phyloP scores from a whole-genome alignment of 2,329 filamentous ascomycete genomes.

The Rhinocladiella mackenziei region DNA sequence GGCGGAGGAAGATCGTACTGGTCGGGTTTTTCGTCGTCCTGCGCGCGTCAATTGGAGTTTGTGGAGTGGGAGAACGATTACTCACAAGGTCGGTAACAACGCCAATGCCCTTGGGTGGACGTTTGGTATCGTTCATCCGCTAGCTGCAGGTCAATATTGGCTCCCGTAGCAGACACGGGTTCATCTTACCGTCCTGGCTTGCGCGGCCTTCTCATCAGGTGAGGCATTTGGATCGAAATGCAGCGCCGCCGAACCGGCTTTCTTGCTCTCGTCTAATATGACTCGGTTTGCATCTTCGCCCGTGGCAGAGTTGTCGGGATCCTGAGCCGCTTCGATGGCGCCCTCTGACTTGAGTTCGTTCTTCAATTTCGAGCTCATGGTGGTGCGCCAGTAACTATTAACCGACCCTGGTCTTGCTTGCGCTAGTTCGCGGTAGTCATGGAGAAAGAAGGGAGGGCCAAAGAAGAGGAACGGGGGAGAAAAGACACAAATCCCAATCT shows the following conservation, averaged over 20 bases:
- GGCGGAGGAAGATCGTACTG: conserved; percentile 75
- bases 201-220: conserved; percentile 76
- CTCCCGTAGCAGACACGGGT: neutral
- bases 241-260: conserved; percentile 74
- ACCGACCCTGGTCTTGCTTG: conserved; percentile 11
- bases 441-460: conserved; percentile 9
- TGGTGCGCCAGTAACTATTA: conserved; percentile 7
- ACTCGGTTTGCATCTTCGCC: conserved; percentile 68
- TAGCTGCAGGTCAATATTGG: conserved; percentile 34
- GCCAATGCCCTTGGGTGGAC: conserved; percentile 36
- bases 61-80: conserved; percentile 32
- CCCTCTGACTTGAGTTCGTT: conserved; percentile 76
- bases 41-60: conserved; percentile 11
- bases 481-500: too few species aligned
- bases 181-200: conserved; percentile 62
- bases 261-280: conserved; percentile 71
- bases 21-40: conserved; percentile 64
- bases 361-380: conserved; percentile 22
- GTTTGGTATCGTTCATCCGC: conserved; percentile 44
- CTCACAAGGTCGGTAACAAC: conserved; percentile 71
- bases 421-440: conserved; percentile 10
- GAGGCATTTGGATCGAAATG: conserved; percentile 83
- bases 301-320: conserved; percentile 64
- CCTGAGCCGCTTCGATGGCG: conserved; percentile 69
- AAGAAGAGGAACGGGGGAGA: too few species aligned